Percentiles rank a stretch among this genome's conserved stretches.
Evolutionary conservation across 2,329 filamentous ascomycete genomes (phyloP).

Genomic region (Cordyceps pruinosa): DNA sequence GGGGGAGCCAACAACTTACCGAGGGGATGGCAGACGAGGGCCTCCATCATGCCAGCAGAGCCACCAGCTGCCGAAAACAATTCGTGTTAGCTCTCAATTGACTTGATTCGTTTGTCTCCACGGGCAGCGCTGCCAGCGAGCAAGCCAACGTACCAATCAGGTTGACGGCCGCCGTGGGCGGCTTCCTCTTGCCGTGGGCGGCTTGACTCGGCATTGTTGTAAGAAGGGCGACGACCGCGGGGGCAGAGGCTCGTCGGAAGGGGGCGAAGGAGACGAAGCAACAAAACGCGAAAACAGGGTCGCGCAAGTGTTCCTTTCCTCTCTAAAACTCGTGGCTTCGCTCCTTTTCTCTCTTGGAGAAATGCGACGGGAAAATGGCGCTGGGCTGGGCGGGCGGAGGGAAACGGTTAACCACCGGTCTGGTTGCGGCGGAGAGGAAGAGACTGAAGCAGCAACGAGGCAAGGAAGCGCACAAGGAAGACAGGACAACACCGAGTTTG

Average conservation of each 20-base stretch:
- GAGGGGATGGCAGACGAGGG: conserved; percentile 88
- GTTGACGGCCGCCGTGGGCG: conserved; percentile 81
- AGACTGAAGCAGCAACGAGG: not conserved
- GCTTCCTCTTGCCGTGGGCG: conserved; percentile 52
- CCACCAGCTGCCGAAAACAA: conserved; percentile 63
- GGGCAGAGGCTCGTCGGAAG: not conserved
- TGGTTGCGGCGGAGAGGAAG: not conserved
- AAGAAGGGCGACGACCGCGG: not conserved
- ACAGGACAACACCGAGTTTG: not conserved
- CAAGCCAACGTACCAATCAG: conserved; percentile 64
- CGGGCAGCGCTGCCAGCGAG: not conserved
- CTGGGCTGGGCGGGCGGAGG: conserved; percentile 4
- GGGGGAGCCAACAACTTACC: conserved; percentile 43
- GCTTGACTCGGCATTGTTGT: conserved; percentile 27
- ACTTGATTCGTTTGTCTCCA: conserved; percentile 9
- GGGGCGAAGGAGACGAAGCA: conserved; percentile 1
- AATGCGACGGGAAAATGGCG: conserved; percentile 3
- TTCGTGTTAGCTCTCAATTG: conserved; percentile 17
- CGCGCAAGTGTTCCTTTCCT: not conserved
- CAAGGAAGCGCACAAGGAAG: not conserved
- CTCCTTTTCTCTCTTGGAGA: too few species aligned
- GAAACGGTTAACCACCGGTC: too few species aligned
- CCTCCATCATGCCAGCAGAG: conserved; percentile 98
- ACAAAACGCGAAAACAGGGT: not conserved
- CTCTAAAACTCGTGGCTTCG: too few species aligned